Base-by-base conservation (phyloP, 1,139 yeast species). In the Suhomyces chickasaworum region DNA sequence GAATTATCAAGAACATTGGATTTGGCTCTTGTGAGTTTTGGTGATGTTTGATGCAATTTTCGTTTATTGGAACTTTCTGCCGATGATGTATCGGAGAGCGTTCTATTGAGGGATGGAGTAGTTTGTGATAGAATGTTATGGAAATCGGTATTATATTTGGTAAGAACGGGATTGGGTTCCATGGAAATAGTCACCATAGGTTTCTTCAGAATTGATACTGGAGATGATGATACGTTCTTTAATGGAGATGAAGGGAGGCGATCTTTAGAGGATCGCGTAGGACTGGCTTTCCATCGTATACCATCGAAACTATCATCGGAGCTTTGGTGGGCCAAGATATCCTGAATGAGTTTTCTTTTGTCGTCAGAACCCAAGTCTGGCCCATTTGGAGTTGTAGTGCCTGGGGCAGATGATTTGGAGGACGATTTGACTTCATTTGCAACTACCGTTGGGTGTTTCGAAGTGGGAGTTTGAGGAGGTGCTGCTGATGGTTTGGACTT, bases 221-320 rank as follows among this genome's bases (percentile, higher is more conserved):
- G 66, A 47, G 5, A 66, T 8, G 46, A 42, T 9, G 49, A 18
- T 2, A 56, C 52, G 33, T 59, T 60, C 39, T 60, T 68, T 48
- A 75, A 57, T 0, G 80, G 80, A 1, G 78, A 73, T 2, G 77
- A 71, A 1, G 60, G 61, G 13, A 62, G 42, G 7, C 44, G 20
- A 27, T 40, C 44, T 22, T 31, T 36, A 22, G 39, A 16, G n/a
- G 42, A 27, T 15, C 45, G 41, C 20, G 55, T 52, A 4, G 77
- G 73, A 46, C 73, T 70, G 4, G 64, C 63, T 41, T 58, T 64
- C 80, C 80, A 75, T 39, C 73, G 60, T 20, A 75, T 64, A 0
- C 77, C 79, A 44, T 74, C 80, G 50, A 71, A 73, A 48, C 77
- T 72, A 49, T 75, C 79, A 50, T 74, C 79, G 0, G 78, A 73